These are phyloP conservation scores for Rutstroemia sp. DNA, from an alignment of 2,329 filamentous ascomycete species.

Conservation along the genomic window DNA sequence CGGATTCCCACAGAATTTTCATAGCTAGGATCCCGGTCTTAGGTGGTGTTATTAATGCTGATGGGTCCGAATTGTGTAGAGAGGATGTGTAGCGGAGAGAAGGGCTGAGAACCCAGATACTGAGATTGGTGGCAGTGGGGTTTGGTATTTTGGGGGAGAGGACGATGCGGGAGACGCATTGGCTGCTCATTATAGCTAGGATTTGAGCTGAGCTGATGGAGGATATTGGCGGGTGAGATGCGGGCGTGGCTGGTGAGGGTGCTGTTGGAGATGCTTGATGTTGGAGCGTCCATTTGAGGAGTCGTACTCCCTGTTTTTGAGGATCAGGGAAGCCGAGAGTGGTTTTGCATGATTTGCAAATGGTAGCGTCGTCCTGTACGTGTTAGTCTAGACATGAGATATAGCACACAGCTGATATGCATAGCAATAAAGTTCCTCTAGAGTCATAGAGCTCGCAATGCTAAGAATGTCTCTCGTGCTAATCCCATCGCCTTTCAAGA, in stretches of 20 bases:
- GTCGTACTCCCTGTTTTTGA: slow-evolving; percentile 17
- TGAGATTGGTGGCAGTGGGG: neutral
- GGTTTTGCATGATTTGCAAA: slow-evolving; percentile 12
- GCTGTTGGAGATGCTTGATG: neutral
- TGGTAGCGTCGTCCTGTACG: neutral
- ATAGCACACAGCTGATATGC: neutral
- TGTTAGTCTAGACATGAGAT: neutral
- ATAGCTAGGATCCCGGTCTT: slow-evolving; percentile 15
- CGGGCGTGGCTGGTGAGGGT: neutral
- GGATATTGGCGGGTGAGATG: slow-evolving; percentile 10
- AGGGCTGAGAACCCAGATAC: slow-evolving; percentile 2
- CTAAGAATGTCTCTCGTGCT: slow-evolving; percentile 39
- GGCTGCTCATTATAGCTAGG: slow-evolving; percentile 2
- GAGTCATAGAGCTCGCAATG: neutral
- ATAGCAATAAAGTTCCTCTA: neutral
- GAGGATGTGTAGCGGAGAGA: neutral
- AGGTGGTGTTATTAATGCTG: no score
- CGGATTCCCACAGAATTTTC: slow-evolving; percentile 25
- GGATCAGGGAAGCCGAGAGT: slow-evolving; percentile 23
- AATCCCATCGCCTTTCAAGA: slow-evolving; percentile 41
- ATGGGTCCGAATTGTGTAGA: neutral
- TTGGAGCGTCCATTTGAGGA: slow-evolving; percentile 25
- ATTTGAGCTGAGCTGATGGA: slow-evolving; percentile 17
- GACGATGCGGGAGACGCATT: slow-evolving; percentile 4
- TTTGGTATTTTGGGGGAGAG: slow-evolving; percentile 1